Evolutionary conservation across 768 basidiomycete genomes (phyloP).

Genomic region (Kondoa malvinella): DNA sequence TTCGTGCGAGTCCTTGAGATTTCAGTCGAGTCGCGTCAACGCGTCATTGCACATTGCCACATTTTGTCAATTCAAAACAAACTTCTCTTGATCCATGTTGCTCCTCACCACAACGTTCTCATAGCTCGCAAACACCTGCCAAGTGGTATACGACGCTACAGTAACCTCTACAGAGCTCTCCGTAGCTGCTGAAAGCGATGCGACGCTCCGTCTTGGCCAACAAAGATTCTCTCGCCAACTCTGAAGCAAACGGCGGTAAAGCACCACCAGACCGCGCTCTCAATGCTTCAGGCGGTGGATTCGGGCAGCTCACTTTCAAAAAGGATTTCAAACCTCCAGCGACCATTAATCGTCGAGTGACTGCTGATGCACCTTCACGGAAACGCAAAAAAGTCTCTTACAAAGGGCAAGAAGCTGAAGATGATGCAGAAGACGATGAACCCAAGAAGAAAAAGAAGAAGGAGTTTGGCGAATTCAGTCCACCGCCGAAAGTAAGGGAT

Average conservation of each 20-base stretch:
- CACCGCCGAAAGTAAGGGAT: background rate
- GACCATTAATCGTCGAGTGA: conserved; percentile 6
- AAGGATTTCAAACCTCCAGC: conserved; percentile 23
- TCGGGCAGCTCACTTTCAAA: conserved; percentile 28
- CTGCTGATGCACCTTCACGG: conserved; percentile 32
- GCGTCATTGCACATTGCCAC: too few species aligned
- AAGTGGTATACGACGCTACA: too few species aligned
- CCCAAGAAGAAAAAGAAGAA: conserved; percentile 50
- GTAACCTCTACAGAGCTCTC: background rate
- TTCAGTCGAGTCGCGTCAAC: too few species aligned
- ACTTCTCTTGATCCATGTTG: too few species aligned
- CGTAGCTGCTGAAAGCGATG: background rate
- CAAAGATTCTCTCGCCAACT: background rate
- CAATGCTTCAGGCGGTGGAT: conserved; percentile 28
- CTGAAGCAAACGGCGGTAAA: background rate
- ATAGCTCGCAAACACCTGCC: too few species aligned
- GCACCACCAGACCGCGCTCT: background rate
- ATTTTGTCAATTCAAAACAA: too few species aligned
- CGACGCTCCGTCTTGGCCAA: background rate
- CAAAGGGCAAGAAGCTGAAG: conserved; percentile 44
- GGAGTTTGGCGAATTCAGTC: conserved; percentile 35
- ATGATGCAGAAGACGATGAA: conserved; percentile 37
- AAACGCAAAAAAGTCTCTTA: conserved; percentile 82
- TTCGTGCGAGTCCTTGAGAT: too few species aligned
- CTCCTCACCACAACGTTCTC: too few species aligned